A percentile compares a stretch with the other conserved stretches of the same genome.
Conservation (phyloP, 2,329 filamentous ascomycete species). For the Madurella fahalii region DNA sequence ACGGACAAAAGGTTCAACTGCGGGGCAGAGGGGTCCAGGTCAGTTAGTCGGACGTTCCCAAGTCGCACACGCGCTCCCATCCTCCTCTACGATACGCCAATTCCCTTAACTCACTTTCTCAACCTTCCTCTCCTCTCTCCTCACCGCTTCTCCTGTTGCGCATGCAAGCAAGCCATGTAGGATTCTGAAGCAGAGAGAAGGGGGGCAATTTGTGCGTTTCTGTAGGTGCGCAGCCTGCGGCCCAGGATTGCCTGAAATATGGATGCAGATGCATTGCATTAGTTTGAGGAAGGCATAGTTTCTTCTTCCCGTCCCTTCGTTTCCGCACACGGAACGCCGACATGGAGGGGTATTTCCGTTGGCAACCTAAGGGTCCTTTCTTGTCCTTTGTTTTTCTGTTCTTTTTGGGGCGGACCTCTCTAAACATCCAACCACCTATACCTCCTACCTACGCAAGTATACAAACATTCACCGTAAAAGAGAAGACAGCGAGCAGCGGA, state of each 20-base stretch:
- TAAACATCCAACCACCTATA: too few species aligned
- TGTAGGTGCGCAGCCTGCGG: background rate
- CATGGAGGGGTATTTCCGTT: too few species aligned
- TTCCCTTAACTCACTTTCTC: slow-evolving; percentile 2
- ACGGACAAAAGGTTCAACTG: background rate
- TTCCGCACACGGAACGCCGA: too few species aligned
- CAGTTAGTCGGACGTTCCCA: background rate
- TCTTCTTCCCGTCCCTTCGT: background rate
- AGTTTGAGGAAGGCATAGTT: slow-evolving; percentile 3
- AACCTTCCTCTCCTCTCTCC: slow-evolving; percentile 1
- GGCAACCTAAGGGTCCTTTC: too few species aligned
- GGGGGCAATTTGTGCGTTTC: background rate
- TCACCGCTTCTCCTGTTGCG: background rate
- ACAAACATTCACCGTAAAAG: too few species aligned
- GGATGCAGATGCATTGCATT: slow-evolving; percentile 15
- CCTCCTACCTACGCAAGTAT: too few species aligned
- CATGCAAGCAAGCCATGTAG: background rate
- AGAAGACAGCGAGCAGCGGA: too few species aligned
- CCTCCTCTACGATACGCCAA: slow-evolving; percentile 4
- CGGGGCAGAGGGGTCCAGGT: background rate
- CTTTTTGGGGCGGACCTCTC: too few species aligned
- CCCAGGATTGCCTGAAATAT: background rate
- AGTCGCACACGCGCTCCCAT: background rate
- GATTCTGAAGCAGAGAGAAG: background rate
- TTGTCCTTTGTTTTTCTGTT: too few species aligned